Base-by-base conservation (phyloP, 75 land plant genomes). In the Isoetes taiwanensis region DNA sequence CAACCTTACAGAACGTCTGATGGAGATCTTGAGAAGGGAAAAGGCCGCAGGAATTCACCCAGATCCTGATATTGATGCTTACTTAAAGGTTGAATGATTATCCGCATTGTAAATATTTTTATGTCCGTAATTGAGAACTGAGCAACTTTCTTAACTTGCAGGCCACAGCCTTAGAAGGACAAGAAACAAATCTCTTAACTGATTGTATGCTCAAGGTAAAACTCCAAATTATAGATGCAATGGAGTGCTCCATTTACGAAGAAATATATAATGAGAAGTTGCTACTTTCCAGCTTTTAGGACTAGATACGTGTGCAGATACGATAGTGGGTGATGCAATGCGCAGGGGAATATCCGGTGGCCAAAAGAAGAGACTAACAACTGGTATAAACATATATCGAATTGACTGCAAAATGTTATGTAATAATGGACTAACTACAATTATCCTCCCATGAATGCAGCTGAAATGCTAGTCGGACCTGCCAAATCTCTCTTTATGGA, bases 1-100 rank as follows among this genome's bases (percentile, higher is more conserved):
- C 4, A 17, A 17, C 3, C 4, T 3, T 58, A 23, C 71, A 90
- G 97, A 90, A 1, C 46, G 81, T 73, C 48, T 90, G 50, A 40
- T 54, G n/a, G 96, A 90, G 55, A 67, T 90, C 2, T 59, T 66
- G 0, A 77, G 76, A 35, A 34, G 83, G 62, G 90, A 90, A 55
- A 80, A 72, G 61, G 76, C 65, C 28, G 75, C 78, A 2, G 76
- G 82, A 11, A 82, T 90, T 21, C 72, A 76, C 34, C 90, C 96
- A 3, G 91, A 90, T 28, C 81, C 80, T 56, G 91, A 85, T 29
- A 73, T 82, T 46, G 96, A 90, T 66, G 76, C 80, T 0, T 85
- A 77, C 70, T 77, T 90, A 90, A 85, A 90, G 70, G 83, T 79
- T 24, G 48, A 46, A 1, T 41, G 39, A 9, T 14, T 37, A 9